phyloP scores from a whole-genome alignment of 768 basidiomycete species.

The Termitomyces sp. region DNA sequence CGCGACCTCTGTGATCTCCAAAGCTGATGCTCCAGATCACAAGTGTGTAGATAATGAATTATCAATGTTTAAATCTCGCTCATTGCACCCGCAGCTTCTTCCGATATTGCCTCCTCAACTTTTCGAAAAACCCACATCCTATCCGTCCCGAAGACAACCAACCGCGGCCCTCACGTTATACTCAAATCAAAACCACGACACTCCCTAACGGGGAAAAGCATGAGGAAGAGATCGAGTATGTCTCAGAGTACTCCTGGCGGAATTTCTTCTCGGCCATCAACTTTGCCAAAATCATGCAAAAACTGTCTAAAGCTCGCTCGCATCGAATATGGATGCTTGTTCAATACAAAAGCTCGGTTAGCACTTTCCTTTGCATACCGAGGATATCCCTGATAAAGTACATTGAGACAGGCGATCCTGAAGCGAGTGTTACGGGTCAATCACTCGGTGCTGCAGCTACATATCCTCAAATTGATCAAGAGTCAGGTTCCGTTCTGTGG shows the following conservation, averaged over 20 bases:
- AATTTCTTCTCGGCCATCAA: conserved; percentile 98
- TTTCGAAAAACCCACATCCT: conserved; percentile 63
- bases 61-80: neutral
- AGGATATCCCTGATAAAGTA: neutral
- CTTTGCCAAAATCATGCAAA: conserved; percentile 97
- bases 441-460: conserved; percentile 91
- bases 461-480: conserved; percentile 96
- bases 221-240: conserved; percentile 87
- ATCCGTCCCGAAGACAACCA: conserved; percentile 65
- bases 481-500: conserved; percentile 99
- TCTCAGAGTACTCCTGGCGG: conserved; percentile 95
- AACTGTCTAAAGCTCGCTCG: conserved; percentile 90
- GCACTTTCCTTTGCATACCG: conserved; percentile 22
- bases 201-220: conserved; percentile 74
- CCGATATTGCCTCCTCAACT: conserved; percentile 83
- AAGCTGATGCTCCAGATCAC: conserved; percentile 83
- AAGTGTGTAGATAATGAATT: conserved; percentile 47
- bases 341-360: conserved; percentile 96
- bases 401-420: conserved; percentile 73
- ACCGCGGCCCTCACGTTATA: conserved; percentile 58
- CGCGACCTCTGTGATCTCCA: conserved; percentile 76
- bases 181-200: conserved; percentile 50
- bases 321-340: conserved; percentile 95
- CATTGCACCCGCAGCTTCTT: conserved; percentile 71
- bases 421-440: conserved; percentile 93